Evolutionary conservation across 305 asterid genomes (phyloP).

Genomic region (Andrographis paniculata): DNA sequence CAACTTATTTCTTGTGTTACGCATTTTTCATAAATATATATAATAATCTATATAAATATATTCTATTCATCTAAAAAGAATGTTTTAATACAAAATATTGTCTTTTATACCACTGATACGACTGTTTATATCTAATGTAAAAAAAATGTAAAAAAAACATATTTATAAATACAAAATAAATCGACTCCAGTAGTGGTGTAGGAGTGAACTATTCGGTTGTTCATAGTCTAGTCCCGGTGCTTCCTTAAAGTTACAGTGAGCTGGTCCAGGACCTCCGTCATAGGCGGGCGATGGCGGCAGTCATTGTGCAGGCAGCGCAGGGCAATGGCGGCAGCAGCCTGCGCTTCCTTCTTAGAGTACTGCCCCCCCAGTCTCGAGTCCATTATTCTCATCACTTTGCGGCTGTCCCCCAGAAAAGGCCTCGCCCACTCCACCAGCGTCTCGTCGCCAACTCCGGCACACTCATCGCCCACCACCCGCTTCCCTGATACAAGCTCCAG

Average conservation of each 20-base stretch:
- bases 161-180: background rate
- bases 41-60: no score
- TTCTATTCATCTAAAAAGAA: no score
- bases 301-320: conserved; percentile 43
- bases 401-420: conserved; percentile 53
- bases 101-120: no score
- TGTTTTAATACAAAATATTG: no score
- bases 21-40: no score
- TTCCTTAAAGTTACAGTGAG: conserved; percentile 43
- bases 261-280: conserved; percentile 51
- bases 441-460: conserved; percentile 48
- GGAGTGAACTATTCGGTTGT: no score
- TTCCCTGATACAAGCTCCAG: conserved; percentile 68
- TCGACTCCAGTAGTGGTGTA: no score
- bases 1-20: no score
- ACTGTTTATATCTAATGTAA: no score
- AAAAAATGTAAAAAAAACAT: no score
- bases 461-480: conserved; percentile 60
- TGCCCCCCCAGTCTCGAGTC: conserved; percentile 75
- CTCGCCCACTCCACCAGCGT: conserved; percentile 72
- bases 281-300: conserved; percentile 48
- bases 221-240: no score
- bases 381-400: conserved; percentile 67
- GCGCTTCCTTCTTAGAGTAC: conserved; percentile 65
- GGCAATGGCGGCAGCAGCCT: conserved; percentile 45